A percentile compares a stretch with the other conserved stretches of the same genome.
Conservation (phyloP, 805 yeast genomes). For the Monosporozyma aerobia region DNA sequence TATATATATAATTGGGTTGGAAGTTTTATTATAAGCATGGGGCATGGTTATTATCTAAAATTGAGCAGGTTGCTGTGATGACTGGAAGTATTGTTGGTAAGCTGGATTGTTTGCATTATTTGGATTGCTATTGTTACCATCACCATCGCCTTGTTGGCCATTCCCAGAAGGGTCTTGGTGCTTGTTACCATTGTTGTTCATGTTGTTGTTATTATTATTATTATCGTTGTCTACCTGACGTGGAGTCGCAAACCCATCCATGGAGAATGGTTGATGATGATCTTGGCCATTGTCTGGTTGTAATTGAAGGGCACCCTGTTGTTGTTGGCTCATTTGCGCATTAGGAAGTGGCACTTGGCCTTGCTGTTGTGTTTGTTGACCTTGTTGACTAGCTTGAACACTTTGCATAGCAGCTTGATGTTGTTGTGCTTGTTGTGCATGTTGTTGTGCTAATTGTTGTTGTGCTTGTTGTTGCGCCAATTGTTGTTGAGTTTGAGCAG, state of each 20-base stretch:
- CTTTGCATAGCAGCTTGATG: constrained; percentile 2
- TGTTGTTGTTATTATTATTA: constrained; percentile 28
- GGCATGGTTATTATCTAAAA: constrained; percentile 18
- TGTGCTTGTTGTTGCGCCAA: not conserved
- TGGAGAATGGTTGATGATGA: constrained; percentile 32
- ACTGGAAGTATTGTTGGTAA: constrained; percentile 55
- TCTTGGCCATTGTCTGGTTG: not conserved
- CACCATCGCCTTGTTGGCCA: not conserved
- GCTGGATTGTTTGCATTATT: constrained; percentile 43
- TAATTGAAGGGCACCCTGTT: not conserved
- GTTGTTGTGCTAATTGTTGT: constrained; percentile 1
- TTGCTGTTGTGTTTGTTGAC: constrained; percentile 6
- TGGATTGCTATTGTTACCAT: not conserved
- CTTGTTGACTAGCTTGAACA: too few relatives aligned
- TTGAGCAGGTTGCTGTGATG: constrained; percentile 46
- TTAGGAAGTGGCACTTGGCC: constrained; percentile 5
- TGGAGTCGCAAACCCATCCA: constrained; percentile 10
- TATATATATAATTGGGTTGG: not conserved
- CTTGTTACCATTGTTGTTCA: constrained; percentile 31
- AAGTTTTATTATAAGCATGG: not conserved
- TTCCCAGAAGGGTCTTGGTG: not conserved
- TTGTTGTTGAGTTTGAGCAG: not conserved
- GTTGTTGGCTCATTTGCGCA: not conserved
- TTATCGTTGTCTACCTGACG: constrained; percentile 19
- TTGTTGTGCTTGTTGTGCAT: constrained; percentile 3